These are phyloP conservation scores for Trichophyton benhamiae DNA, from an alignment of 2,329 filamentous ascomycete species.

Conservation along the genomic window DNA sequence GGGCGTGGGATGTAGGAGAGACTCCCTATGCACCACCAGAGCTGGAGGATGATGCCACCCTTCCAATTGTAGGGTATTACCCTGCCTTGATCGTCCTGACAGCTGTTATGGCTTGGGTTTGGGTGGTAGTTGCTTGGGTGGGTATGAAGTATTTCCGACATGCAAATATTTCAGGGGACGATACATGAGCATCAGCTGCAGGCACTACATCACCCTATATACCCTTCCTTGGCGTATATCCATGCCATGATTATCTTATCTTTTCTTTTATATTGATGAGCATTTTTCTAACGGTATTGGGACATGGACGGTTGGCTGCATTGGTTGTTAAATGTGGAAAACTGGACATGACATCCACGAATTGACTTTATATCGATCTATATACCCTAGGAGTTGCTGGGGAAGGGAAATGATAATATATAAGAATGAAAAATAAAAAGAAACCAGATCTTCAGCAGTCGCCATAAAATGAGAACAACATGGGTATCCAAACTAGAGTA, in stretches of 20 bases:
- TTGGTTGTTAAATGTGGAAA: not conserved
- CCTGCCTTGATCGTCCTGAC: conserved; percentile 87
- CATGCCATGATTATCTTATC: not conserved
- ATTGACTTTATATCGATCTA: not conserved
- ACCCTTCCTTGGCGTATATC: not conserved
- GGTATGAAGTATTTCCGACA: conserved; percentile 99
- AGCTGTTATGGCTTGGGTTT: conserved; percentile 95
- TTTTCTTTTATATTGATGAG: not conserved
- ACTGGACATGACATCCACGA: not conserved
- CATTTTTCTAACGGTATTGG: not conserved
- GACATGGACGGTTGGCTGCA: not conserved
- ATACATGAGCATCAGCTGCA: conserved; percentile 22
- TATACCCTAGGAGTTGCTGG: not conserved
- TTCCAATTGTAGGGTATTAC: conserved; percentile 96
- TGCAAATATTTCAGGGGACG: conserved; percentile 69
- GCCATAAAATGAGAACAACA: not conserved
- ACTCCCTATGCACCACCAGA: conserved; percentile 92
- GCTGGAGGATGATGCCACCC: conserved; percentile 82
- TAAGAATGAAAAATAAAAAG: not conserved
- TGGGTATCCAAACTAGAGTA: not conserved
- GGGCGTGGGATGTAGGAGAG: conserved; percentile 97
- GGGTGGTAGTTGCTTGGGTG: conserved; percentile 94
- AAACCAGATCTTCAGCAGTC: not conserved
- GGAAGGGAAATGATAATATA: not conserved
- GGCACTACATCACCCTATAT: not conserved